Evolutionary conservation across 1,284 basidiomycete genomes (phyloP).

Genomic region (Ustilago sp.): DNA sequence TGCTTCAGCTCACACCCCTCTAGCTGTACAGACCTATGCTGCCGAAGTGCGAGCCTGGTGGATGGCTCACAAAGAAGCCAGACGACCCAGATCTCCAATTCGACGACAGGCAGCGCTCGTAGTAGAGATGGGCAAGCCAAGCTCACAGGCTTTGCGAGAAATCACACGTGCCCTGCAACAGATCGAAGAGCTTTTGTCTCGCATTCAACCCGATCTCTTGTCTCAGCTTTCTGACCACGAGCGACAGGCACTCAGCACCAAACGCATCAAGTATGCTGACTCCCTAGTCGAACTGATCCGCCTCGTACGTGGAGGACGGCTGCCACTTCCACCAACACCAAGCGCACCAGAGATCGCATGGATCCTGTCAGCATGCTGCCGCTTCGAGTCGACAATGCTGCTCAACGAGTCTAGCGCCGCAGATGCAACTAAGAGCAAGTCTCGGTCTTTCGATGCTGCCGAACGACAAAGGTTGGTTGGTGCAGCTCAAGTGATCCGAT

Average conservation of each 20-base stretch:
- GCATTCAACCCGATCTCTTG: constrained; percentile 23
- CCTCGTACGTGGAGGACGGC: constrained; percentile 18
- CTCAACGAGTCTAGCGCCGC: constrained; percentile 8
- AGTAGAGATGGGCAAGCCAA: constrained; percentile 29
- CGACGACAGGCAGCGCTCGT: constrained; percentile 31
- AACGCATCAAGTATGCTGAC: constrained; percentile 32
- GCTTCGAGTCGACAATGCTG: constrained; percentile 29
- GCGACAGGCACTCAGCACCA: constrained; percentile 17
- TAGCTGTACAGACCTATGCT: constrained; percentile 30
- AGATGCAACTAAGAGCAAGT: neutral
- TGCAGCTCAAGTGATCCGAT: constrained; percentile 28
- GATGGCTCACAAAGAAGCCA: constrained; percentile 26
- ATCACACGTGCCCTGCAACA: constrained; percentile 27
- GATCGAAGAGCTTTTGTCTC: constrained; percentile 17
- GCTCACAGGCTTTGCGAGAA: constrained; percentile 32
- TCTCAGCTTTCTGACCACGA: constrained; percentile 17
- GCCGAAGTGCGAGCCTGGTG: constrained; percentile 43
- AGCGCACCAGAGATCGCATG: constrained; percentile 37
- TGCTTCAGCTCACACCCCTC: constrained; percentile 10
- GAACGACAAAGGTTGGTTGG: constrained; percentile 15
- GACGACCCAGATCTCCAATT: constrained; percentile 7
- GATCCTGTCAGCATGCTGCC: constrained; percentile 45
- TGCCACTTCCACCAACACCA: constrained; percentile 28
- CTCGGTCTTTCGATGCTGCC: neutral
- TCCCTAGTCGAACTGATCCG: constrained; percentile 36